phyloP scores from a whole-genome alignment of 345 rosid species.

The Camelina sativa region DNA sequence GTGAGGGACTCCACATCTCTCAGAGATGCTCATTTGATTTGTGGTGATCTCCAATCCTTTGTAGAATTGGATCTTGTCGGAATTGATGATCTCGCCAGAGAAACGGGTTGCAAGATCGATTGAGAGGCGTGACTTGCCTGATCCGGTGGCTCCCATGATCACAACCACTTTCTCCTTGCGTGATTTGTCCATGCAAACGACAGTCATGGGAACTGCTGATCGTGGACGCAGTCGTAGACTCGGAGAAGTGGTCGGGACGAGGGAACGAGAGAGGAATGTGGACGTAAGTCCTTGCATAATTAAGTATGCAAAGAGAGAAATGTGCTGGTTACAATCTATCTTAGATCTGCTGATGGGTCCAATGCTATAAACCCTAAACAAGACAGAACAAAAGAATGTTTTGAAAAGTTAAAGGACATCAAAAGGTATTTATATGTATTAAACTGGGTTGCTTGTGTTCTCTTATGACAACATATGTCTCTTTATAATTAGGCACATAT shows the following conservation, averaged over 20 bases:
- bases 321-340: neutral
- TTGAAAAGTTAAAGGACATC: neutral
- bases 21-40: constrained; percentile 66
- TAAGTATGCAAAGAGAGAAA: constrained; percentile 12
- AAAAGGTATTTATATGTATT: neutral
- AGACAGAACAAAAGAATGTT: neutral
- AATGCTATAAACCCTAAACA: neutral
- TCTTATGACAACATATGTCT: neutral
- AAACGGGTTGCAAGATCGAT: constrained; percentile 69
- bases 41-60: constrained; percentile 67
- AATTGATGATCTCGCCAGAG: constrained; percentile 71
- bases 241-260: constrained; percentile 28
- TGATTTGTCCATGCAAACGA: constrained; percentile 33
- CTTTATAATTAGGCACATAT: neutral
- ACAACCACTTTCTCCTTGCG: constrained; percentile 66
- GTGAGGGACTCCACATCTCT: constrained; percentile 71
- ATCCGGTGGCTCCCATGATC: constrained; percentile 80
- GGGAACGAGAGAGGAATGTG: constrained; percentile 14
- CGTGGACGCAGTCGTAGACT: neutral
- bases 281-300: constrained; percentile 33
- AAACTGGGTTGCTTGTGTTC: too few relatives aligned
- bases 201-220: constrained; percentile 28
- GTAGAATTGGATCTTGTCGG: constrained; percentile 77
- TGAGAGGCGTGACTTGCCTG: constrained; percentile 86
- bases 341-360: neutral